phyloP scores from a whole-genome alignment of 805 yeast genomes.

The Saccharomycopsis javanensis region DNA sequence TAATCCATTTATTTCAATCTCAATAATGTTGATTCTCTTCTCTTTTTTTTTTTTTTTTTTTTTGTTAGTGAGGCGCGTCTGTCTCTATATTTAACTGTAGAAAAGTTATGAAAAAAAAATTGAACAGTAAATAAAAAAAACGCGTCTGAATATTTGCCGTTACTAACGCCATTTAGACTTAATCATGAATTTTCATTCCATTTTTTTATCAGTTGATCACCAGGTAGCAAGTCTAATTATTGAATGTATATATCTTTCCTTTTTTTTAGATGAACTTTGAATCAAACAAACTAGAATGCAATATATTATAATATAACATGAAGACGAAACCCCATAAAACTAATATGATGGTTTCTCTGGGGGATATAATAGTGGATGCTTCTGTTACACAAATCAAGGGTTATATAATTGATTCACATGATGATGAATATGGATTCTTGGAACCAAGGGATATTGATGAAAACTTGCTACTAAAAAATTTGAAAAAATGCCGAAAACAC shows the following conservation, averaged over 20 bases:
- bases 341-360: background rate
- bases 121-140: no score
- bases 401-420: background rate
- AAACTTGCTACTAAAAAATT: background rate
- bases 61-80: background rate
- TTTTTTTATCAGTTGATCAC: no score
- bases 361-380: background rate
- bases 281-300: background rate
- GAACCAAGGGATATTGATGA: background rate
- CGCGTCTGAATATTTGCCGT: no score
- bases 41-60: no score
- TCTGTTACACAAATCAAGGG: background rate
- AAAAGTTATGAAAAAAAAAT: no score
- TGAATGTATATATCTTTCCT: no score
- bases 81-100: background rate
- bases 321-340: background rate
- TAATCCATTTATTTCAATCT: background rate
- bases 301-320: background rate
- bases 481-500: background rate
- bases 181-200: no score
- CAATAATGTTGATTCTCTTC: background rate
- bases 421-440: background rate
- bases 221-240: no score
- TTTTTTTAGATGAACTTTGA: no score
- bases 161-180: no score